A percentile compares a stretch with the other conserved stretches of the same genome.
Evolutionary conservation across 148 eudicot species (phyloP).

Genomic region (Rhododendron mucronatum): DNA sequence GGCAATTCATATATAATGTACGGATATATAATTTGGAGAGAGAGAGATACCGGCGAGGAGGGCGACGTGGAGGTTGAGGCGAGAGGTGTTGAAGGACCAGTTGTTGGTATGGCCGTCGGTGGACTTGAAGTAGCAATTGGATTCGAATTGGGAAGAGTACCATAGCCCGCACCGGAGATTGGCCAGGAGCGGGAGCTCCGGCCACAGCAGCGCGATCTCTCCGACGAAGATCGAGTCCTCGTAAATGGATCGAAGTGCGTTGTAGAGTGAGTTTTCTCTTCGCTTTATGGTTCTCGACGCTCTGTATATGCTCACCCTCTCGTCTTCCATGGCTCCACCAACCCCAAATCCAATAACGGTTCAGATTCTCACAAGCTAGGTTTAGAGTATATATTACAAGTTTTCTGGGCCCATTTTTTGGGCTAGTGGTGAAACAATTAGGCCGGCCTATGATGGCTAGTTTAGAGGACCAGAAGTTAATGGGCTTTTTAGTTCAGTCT

Average conservation of each 20-base stretch:
- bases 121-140: constrained; percentile 85
- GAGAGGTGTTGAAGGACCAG: constrained; percentile 80
- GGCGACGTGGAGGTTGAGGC: constrained; percentile 90
- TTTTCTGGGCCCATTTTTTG: background rate
- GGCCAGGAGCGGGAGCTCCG: constrained; percentile 71
- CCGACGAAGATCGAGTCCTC: constrained; percentile 83
- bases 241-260: constrained; percentile 74
- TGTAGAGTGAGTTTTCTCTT: constrained; percentile 56
- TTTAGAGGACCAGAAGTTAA: background rate
- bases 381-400: no score
- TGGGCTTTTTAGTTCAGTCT: background rate
- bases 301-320: constrained; percentile 66
- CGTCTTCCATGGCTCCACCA: constrained; percentile 1
- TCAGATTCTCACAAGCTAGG: background rate
- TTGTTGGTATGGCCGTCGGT: constrained; percentile 89
- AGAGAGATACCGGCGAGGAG: constrained; percentile 55
- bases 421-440: background rate
- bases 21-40: background rate
- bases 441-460: background rate
- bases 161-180: constrained; percentile 91
- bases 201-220: constrained; percentile 85
- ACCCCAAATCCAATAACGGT: background rate
- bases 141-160: constrained; percentile 52
- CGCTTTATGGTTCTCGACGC: constrained; percentile 65
- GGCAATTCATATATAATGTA: background rate